phyloP scores from a whole-genome alignment of 495 filamentous ascomycete genomes.

The Penicillium malachiteum region DNA sequence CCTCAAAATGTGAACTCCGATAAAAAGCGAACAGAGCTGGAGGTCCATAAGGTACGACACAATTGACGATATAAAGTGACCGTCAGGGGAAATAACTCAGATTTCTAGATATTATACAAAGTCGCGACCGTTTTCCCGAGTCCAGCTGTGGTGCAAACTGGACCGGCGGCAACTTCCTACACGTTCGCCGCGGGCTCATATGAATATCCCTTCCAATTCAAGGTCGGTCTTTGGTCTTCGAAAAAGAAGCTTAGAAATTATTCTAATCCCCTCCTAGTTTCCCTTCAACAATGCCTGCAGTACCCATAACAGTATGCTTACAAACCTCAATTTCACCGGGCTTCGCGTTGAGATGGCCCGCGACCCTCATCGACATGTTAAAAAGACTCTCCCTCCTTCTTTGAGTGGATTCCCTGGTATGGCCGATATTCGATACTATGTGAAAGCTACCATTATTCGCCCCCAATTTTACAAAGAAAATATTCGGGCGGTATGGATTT shows the following conservation, averaged over 20 bases:
- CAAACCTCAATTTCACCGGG: slow-evolving; percentile 55
- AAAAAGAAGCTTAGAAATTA: not conserved
- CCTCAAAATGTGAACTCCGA: slow-evolving; percentile 60
- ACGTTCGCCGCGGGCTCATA: slow-evolving; percentile 74
- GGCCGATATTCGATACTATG: slow-evolving; percentile 88
- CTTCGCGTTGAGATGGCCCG: slow-evolving; percentile 58
- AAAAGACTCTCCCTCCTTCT: slow-evolving; percentile 83
- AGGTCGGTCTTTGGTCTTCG: slow-evolving; percentile 45
- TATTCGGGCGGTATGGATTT: slow-evolving; percentile 56
- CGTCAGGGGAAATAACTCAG: not conserved
- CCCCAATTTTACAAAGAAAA: slow-evolving; percentile 85
- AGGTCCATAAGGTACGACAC: slow-evolving; percentile 71
- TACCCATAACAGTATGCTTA: slow-evolving; percentile 56
- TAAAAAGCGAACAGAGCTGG: slow-evolving; percentile 59
- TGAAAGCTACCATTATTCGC: slow-evolving; percentile 86
- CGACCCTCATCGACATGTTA: slow-evolving; percentile 65
- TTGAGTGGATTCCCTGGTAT: slow-evolving; percentile 75
- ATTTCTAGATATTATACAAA: slow-evolving; percentile 62
- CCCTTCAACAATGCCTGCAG: slow-evolving; percentile 90
- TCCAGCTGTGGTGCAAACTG: slow-evolving; percentile 46
- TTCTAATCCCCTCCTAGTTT: slow-evolving; percentile 43
- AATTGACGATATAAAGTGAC: not conserved
- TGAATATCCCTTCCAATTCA: slow-evolving; percentile 89
- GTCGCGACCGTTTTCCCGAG: slow-evolving; percentile 63
- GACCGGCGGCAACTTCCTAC: slow-evolving; percentile 48